phyloP scores from a whole-genome alignment of 768 basidiomycete species.

The Dacryopinax primogenitus region DNA sequence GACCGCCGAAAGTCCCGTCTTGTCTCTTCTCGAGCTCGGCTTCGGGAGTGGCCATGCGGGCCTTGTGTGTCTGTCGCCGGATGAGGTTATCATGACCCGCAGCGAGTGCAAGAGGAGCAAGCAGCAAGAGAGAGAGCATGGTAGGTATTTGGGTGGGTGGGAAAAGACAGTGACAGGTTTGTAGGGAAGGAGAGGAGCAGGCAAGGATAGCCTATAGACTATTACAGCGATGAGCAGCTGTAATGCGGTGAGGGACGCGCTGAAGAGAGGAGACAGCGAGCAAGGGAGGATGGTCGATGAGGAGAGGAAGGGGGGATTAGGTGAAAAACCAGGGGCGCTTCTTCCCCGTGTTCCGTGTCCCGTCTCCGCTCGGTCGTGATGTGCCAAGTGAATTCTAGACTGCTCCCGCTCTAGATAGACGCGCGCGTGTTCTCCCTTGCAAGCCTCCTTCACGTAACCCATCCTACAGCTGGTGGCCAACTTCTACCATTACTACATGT shows the following conservation, averaged over 20 bases:
- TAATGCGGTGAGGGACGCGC: constrained; percentile 1
- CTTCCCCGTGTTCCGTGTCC: background rate
- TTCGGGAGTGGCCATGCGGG: background rate
- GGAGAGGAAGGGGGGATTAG: background rate
- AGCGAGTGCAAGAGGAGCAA: constrained; percentile 6
- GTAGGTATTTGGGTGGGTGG: background rate
- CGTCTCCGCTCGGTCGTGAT: background rate
- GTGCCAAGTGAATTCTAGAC: constrained; percentile 6
- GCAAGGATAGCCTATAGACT: constrained; percentile 8
- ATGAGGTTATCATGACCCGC: background rate
- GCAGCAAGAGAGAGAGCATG: constrained; percentile 4
- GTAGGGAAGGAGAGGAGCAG: background rate
- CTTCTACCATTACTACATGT: background rate
- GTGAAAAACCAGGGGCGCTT: background rate
- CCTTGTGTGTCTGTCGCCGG: background rate
- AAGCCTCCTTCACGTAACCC: constrained; percentile 6
- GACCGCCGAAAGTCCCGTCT: constrained; percentile 10
- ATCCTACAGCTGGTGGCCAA: background rate
- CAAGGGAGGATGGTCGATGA: constrained; percentile 3
- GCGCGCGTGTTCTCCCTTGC: background rate
- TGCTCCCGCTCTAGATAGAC: background rate
- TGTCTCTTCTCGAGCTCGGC: background rate
- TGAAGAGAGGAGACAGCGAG: background rate
- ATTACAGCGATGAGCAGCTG: background rate
- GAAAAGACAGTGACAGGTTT: constrained; percentile 2